Evolutionary conservation across 2,329 filamentous ascomycete species (phyloP).

Genomic region (Fusarium cicatricum): DNA sequence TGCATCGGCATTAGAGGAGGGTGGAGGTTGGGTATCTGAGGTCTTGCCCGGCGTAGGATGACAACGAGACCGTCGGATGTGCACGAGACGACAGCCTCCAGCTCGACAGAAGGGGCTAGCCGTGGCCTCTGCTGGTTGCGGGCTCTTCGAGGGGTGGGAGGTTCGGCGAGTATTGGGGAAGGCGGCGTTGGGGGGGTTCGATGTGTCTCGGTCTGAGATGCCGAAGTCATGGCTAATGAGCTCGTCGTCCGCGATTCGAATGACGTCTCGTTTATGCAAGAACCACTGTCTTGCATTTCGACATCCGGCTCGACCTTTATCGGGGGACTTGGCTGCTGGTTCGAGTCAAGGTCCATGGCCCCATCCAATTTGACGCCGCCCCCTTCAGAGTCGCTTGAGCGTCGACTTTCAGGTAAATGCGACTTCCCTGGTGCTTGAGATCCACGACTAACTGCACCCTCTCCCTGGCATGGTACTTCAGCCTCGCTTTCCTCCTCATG

Average conservation of each 20-base stretch:
- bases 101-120: constrained; percentile 64
- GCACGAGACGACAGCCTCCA: constrained; percentile 92
- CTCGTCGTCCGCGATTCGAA: constrained; percentile 24
- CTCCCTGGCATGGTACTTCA: not conserved
- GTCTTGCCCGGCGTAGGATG: constrained; percentile 76
- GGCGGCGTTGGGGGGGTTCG: constrained; percentile 31
- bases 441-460: not conserved
- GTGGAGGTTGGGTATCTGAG: constrained; percentile 69
- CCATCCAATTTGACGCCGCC: constrained; percentile 57
- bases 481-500: not conserved
- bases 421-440: constrained; percentile 1
- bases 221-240: constrained; percentile 16
- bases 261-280: constrained; percentile 10
- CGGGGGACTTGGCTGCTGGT: constrained; percentile 41
- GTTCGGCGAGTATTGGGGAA: constrained; percentile 9
- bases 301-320: constrained; percentile 49
- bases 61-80: constrained; percentile 89
- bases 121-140: constrained; percentile 13
- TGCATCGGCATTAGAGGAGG: constrained; percentile 56
- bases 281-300: constrained; percentile 28
- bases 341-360: constrained; percentile 52
- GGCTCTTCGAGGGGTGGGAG: constrained; percentile 3
- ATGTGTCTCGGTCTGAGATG: constrained; percentile 7
- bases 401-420: constrained; percentile 36
- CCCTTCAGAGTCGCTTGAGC: constrained; percentile 52